Percentiles rank a stretch among this genome's conserved stretches.
Evolutionary conservation across 2,329 filamentous ascomycete genomes (phyloP).

Genomic region (Dothistroma pini): DNA sequence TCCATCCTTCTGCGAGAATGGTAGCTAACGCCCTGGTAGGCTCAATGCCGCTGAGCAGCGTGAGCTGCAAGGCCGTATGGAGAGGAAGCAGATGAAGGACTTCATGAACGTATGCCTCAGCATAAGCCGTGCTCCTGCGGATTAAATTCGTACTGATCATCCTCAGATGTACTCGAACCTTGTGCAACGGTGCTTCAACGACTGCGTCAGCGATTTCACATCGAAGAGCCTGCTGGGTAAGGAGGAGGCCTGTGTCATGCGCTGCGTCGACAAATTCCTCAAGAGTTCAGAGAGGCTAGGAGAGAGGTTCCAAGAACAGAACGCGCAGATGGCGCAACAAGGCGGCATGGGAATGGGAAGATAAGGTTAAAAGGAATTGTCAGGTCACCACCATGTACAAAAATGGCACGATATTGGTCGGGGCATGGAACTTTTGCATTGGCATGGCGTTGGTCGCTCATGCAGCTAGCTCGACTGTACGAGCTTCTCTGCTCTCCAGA

Average conservation of each 20-base stretch:
- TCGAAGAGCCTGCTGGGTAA: slow-evolving; percentile 86
- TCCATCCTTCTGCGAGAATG: slow-evolving; percentile 10
- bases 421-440: background rate
- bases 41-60: slow-evolving; percentile 79
- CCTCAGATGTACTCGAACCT: slow-evolving; percentile 66
- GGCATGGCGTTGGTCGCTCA: background rate
- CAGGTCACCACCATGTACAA: slow-evolving; percentile 11
- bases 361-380: slow-evolving; percentile 8
- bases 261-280: slow-evolving; percentile 95
- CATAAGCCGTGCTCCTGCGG: background rate
- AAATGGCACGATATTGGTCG: slow-evolving; percentile 7
- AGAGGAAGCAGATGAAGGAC: slow-evolving; percentile 98
- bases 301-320: slow-evolving; percentile 80
- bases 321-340: slow-evolving; percentile 62
- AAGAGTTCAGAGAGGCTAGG: slow-evolving; percentile 86
- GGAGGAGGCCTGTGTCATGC: slow-evolving; percentile 87
- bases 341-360: slow-evolving; percentile 42
- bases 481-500: slow-evolving; percentile 17
- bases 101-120: slow-evolving; percentile 78
- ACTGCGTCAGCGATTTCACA: slow-evolving; percentile 98
- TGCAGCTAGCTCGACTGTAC: background rate
- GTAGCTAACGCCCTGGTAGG: slow-evolving; percentile 39
- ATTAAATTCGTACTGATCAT: background rate
- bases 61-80: slow-evolving; percentile 90
- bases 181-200: slow-evolving; percentile 87